Conservation (phyloP, 208 protist genomes). For the Wallacemonas rigidus region DNA sequence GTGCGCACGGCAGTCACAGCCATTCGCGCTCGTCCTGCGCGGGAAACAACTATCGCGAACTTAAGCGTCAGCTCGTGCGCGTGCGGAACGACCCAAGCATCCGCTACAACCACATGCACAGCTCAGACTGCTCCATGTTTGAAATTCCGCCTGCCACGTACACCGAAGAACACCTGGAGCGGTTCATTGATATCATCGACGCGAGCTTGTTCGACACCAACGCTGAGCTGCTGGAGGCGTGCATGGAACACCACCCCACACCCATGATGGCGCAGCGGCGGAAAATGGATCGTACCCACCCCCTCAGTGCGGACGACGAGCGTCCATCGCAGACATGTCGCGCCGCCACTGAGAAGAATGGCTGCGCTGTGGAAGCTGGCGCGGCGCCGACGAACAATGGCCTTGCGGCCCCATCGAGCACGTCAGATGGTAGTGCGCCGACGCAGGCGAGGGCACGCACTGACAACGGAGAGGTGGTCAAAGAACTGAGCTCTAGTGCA, state of each 20-base stretch:
- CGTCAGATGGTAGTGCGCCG: too few relatives aligned
- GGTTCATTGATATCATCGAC: conserved; percentile 50
- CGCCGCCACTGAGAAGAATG: background rate
- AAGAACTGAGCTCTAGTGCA: background rate
- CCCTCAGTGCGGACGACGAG: background rate
- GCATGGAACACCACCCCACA: conserved; percentile 15
- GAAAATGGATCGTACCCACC: background rate
- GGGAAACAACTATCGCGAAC: conserved; percentile 23
- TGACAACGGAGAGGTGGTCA: background rate
- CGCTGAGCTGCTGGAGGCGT: conserved; percentile 40
- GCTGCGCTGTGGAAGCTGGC: background rate
- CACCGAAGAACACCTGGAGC: conserved; percentile 52
- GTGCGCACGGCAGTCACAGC: conserved; percentile 10
- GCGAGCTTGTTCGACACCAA: conserved; percentile 51
- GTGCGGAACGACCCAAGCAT: conserved; percentile 76
- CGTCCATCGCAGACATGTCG: background rate
- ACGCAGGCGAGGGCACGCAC: too few relatives aligned
- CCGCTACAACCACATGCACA: conserved; percentile 64
- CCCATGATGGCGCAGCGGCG: conserved; percentile 25
- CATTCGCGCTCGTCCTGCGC: conserved; percentile 7
- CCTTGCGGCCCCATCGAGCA: background rate
- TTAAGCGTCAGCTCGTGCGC: conserved; percentile 63
- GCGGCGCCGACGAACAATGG: background rate
- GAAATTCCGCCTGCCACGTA: conserved; percentile 51
- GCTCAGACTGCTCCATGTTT: conserved; percentile 38